Conservation (phyloP, 2,329 filamentous ascomycete genomes). For the Cladosporium oxysporum region DNA sequence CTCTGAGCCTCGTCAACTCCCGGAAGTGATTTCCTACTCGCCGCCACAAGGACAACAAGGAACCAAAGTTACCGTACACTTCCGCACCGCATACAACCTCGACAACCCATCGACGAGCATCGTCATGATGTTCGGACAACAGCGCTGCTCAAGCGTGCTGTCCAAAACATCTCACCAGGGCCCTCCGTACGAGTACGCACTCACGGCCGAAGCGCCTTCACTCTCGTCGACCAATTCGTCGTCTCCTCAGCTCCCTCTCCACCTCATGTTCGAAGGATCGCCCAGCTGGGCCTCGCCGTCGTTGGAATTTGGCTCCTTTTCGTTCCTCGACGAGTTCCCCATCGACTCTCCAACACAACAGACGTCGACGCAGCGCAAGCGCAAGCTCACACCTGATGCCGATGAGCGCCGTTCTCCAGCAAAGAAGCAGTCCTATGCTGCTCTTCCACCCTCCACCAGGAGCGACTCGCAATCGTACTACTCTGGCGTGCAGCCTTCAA, state of each 20-base stretch:
- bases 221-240: constrained; percentile 59
- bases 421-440: constrained; percentile 43
- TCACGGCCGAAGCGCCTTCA: constrained; percentile 71
- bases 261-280: constrained; percentile 55
- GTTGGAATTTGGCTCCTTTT: constrained; percentile 63
- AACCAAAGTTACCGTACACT: constrained; percentile 70
- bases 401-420: constrained; percentile 50
- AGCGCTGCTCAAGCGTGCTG: constrained; percentile 68
- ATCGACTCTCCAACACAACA: constrained; percentile 34
- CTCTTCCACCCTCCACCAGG: constrained; percentile 39
- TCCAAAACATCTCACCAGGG: constrained; percentile 57
- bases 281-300: constrained; percentile 41
- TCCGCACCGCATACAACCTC: constrained; percentile 75
- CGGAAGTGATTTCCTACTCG: constrained; percentile 68
- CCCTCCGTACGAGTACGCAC: constrained; percentile 67
- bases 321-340: constrained; percentile 46
- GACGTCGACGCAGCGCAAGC: constrained; percentile 47
- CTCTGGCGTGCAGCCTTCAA: constrained; percentile 33
- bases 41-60: constrained; percentile 69
- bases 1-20: constrained; percentile 59
- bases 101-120: constrained; percentile 51
- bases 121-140: constrained; percentile 77
- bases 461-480: constrained; percentile 36
- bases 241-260: constrained; percentile 59
- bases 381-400: constrained; percentile 56